A percentile compares a stretch with the other conserved stretches of the same genome.
Conservation (phyloP, 345 rosid genomes). For the Salix dunnii region DNA sequence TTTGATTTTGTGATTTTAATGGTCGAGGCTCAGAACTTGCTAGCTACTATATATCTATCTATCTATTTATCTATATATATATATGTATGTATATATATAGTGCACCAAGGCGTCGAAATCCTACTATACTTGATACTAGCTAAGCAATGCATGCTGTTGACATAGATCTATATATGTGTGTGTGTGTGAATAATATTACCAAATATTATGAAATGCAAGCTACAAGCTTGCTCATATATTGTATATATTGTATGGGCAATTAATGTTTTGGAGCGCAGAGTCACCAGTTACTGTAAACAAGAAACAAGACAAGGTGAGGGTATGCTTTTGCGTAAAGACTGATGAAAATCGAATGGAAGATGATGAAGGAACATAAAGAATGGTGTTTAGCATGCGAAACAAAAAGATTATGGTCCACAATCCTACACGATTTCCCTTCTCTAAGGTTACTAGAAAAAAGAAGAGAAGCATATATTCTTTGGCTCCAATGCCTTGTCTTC, state of each 20-base stretch:
- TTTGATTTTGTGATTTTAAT: too few species aligned
- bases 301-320: background rate
- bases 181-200: background rate
- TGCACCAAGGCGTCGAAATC: background rate
- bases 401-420: slow-evolving; percentile 16
- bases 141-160: background rate
- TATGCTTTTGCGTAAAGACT: background rate
- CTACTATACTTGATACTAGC: too few species aligned
- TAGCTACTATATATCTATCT: too few species aligned
- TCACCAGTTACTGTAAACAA: background rate
- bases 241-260: background rate
- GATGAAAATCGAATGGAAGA: background rate
- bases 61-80: too few species aligned
- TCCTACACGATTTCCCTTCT: background rate
- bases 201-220: background rate
- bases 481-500: slow-evolving; percentile 14
- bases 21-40: too few species aligned
- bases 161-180: background rate
- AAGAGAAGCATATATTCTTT: slow-evolving; percentile 18
- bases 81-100: too few species aligned
- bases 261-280: background rate
- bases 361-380: background rate
- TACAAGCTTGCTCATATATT: background rate
- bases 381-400: background rate
- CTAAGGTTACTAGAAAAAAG: background rate